These are phyloP conservation scores for Xylaria sp. DNA, from an alignment of 2,329 filamentous ascomycete genomes.

Conservation along the genomic window DNA sequence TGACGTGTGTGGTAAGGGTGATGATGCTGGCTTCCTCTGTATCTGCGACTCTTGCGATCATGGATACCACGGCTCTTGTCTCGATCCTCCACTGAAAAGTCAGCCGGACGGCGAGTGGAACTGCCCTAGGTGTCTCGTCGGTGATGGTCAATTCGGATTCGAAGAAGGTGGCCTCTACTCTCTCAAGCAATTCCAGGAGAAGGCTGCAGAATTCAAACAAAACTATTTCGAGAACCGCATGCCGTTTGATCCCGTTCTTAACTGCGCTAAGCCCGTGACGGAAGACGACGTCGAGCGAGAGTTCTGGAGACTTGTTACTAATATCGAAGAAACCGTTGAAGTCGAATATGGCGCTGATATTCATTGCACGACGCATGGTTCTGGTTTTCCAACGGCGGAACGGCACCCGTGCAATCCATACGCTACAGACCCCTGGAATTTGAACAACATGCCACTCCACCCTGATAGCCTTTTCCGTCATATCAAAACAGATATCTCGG, in stretches of 20 bases:
- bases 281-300: slow-evolving; percentile 95
- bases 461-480: slow-evolving; percentile 90
- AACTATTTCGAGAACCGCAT: slow-evolving; percentile 87
- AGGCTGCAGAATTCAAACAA: slow-evolving; percentile 91
- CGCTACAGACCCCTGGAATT: slow-evolving; percentile 87
- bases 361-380: slow-evolving; percentile 95
- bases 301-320: slow-evolving; percentile 93
- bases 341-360: slow-evolving; percentile 98
- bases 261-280: slow-evolving; percentile 73
- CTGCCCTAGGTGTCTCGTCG: slow-evolving; percentile 88
- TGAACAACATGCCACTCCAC: slow-evolving; percentile 86
- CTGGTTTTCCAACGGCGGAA: slow-evolving; percentile 91
- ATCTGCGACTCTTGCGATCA: slow-evolving; percentile 89
- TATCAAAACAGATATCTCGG: slow-evolving; percentile 96
- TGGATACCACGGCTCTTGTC: slow-evolving; percentile 78
- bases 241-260: slow-evolving; percentile 78
- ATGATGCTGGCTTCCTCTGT: slow-evolving; percentile 65
- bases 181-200: slow-evolving; percentile 91
- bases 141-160: slow-evolving; percentile 94
- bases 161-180: slow-evolving; percentile 96
- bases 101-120: slow-evolving; percentile 90
- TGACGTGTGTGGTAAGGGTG: slow-evolving; percentile 76
- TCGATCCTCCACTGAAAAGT: slow-evolving; percentile 76
- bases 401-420: slow-evolving; percentile 83
- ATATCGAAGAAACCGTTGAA: slow-evolving; percentile 90